These are phyloP conservation scores for Arthrinium puccinioides DNA, from an alignment of 2,329 filamentous ascomycete species.

Conservation along the genomic window DNA sequence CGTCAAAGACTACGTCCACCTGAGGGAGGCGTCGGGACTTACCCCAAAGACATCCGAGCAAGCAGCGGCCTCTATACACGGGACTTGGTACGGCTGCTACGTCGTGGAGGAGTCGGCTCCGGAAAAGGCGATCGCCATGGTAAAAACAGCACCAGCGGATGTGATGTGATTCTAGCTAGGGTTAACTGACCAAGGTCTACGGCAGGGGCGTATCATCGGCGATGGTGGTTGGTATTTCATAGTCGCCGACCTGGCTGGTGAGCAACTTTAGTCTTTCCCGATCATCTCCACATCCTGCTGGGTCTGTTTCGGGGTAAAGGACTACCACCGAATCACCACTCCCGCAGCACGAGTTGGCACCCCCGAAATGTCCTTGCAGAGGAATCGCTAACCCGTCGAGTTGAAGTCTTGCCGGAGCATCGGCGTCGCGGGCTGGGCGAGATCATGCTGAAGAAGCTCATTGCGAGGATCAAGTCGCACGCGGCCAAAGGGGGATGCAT, in stretches of 20 bases:
- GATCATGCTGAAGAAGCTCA: constrained; percentile 32
- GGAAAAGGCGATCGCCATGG: constrained; percentile 33
- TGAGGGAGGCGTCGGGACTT: constrained; percentile 28
- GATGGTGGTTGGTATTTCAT: constrained; percentile 45
- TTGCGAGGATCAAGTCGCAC: constrained; percentile 30
- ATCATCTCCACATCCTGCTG: too few species aligned
- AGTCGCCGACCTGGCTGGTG: constrained; percentile 42
- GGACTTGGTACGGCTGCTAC: constrained; percentile 36
- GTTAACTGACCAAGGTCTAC: too few species aligned
- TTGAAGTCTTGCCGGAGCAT: constrained; percentile 40
- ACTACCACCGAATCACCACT: too few species aligned
- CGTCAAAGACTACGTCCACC: constrained; percentile 26
- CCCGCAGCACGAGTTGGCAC: too few species aligned
- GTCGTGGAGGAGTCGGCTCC: constrained; percentile 19
- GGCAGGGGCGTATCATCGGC: constrained; percentile 41
- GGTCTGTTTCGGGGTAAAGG: too few species aligned
- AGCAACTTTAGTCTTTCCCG: too few species aligned
- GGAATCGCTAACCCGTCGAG: too few species aligned
- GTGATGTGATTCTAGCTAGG: too few species aligned
- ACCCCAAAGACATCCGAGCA: constrained; percentile 28
- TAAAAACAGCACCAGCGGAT: too few species aligned
- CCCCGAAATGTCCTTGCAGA: too few species aligned
- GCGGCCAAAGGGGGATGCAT: constrained; percentile 29
- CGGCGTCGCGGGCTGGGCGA: constrained; percentile 39
- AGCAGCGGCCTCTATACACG: constrained; percentile 23